Evolutionary conservation across 495 filamentous ascomycete genomes (phyloP).

Genomic region (Penicillium bovifimosum): DNA sequence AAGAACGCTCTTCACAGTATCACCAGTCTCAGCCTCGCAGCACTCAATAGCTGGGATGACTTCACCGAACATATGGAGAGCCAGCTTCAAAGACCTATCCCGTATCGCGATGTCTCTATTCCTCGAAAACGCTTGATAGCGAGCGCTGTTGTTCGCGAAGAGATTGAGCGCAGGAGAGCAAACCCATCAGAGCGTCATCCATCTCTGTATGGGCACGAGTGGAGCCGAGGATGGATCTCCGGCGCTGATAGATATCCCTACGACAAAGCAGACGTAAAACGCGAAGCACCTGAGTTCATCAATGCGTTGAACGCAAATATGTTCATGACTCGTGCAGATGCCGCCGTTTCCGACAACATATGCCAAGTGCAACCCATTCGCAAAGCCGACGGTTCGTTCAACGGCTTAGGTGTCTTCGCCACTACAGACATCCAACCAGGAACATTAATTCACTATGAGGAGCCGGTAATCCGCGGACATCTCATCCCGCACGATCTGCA

Average conservation of each 20-base stretch:
- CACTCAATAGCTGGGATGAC: slow-evolving; percentile 27
- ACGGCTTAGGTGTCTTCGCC: slow-evolving; percentile 22
- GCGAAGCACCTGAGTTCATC: slow-evolving; percentile 2
- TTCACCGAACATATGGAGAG: slow-evolving; percentile 8
- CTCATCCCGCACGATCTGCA: slow-evolving; percentile 10
- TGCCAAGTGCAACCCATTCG: background rate
- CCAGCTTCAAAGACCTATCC: background rate
- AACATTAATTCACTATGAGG: slow-evolving; percentile 22
- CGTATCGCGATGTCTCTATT: slow-evolving; percentile 13
- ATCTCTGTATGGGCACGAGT: slow-evolving; percentile 20
- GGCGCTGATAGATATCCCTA: slow-evolving; percentile 24
- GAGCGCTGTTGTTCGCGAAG: background rate
- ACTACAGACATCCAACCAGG: slow-evolving; percentile 13
- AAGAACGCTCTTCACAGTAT: slow-evolving; percentile 21
- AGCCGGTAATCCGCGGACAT: slow-evolving; percentile 27
- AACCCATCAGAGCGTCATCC: background rate
- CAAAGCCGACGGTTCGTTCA: background rate
- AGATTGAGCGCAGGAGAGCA: background rate
- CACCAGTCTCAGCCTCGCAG: slow-evolving; percentile 24
- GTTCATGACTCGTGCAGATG: background rate
- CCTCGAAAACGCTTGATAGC: slow-evolving; percentile 5
- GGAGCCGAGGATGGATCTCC: slow-evolving; percentile 10
- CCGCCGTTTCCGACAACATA: background rate
- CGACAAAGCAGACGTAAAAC: slow-evolving; percentile 18
- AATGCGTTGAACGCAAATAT: slow-evolving; percentile 11